Evolutionary conservation across 139 green algal species (phyloP), one percentile per base, ranked within the genome.

Genomic region (Ulvella scutata): DNA sequence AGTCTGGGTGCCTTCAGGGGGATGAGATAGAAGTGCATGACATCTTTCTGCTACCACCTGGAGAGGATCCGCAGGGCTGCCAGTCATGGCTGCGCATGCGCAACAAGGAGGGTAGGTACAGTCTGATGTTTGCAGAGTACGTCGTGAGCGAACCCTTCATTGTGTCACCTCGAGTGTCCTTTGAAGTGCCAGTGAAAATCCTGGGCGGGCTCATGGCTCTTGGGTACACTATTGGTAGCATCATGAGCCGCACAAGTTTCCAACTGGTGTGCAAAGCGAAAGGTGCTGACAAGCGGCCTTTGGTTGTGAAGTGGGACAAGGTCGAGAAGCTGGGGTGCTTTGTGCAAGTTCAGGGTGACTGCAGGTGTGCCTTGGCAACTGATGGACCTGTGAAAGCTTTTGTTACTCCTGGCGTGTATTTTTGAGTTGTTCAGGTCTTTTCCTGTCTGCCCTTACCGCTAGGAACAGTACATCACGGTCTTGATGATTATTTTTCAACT

Each of bases 51-150:
- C 83, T 98, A 73, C 93, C 93, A 0, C 91, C 90, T 10, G 80
- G 74, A 17, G 92, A 98, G 81, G 94, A 98, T 79, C 85, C 88
- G 1, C 94, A 98, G 79, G 96, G 90, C 3, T 98, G 94, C 84
- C 81, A 88, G 74, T 89, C 82, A 37, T 98, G 96, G 92, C 88
- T 98, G 80, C 88, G 94, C 79, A 96, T 98, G 94, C 88, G 94
- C 76, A 98, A 96, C 83, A 81, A 90, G 4, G 92, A 98, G 67
- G 94, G 94, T 1, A 84, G 89, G 34, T 98, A 98, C 87, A 91
- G 82, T 61, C 90, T 98, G 34, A 96, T 98, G 91, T 98, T 98
- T 80, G 94, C 98, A 82, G 93, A 98, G 84, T 96, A 87, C 85
- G 89, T 98, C n/a, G 88, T 84, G 40, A 92, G 98, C 62, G 92